phyloP scores from a whole-genome alignment of 2,329 filamentous ascomycete genomes.

The Fusarium secorum region DNA sequence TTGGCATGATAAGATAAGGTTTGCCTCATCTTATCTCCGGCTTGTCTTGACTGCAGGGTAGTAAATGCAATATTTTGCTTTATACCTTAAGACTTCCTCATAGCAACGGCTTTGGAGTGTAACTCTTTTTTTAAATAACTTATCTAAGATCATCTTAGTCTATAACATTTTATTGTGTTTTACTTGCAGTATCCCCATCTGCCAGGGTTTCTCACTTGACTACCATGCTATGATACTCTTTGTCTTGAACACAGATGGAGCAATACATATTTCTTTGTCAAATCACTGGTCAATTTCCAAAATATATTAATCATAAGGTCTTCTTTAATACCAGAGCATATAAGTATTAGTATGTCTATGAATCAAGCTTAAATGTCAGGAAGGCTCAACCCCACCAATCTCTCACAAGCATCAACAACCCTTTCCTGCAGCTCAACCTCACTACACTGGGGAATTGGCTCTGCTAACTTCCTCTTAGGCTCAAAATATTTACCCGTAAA shows the following conservation, averaged over 20 bases:
- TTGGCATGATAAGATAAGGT: fast-evolving
- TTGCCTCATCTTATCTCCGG: not conserved
- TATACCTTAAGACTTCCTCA: fast-evolving
- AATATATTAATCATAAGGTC: fast-evolving
- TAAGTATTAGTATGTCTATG: fast-evolving
- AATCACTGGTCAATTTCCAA: too few relatives aligned
- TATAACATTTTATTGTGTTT: too few relatives aligned
- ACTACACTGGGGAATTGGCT: not conserved
- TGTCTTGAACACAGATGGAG: too few relatives aligned
- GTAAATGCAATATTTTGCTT: not conserved
- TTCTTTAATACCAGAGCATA: fast-evolving
- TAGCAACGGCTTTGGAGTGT: not conserved
- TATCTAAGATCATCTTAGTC: too few relatives aligned
- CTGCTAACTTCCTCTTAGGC: constrained; percentile 18
- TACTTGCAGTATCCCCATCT: too few relatives aligned
- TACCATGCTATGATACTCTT: too few relatives aligned
- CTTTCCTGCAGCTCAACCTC: constrained; percentile 21
- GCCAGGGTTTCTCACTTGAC: too few relatives aligned
- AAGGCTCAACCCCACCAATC: constrained; percentile 15
- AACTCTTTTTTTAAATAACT: too few relatives aligned
- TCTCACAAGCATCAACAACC: constrained; percentile 24
- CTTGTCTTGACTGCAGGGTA: not conserved
- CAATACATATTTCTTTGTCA: too few relatives aligned
- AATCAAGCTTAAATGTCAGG: not conserved
- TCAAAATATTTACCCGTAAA: constrained; percentile 32